phyloP scores from a whole-genome alignment of 345 rosid genomes.

The Corchorus capsularis region DNA sequence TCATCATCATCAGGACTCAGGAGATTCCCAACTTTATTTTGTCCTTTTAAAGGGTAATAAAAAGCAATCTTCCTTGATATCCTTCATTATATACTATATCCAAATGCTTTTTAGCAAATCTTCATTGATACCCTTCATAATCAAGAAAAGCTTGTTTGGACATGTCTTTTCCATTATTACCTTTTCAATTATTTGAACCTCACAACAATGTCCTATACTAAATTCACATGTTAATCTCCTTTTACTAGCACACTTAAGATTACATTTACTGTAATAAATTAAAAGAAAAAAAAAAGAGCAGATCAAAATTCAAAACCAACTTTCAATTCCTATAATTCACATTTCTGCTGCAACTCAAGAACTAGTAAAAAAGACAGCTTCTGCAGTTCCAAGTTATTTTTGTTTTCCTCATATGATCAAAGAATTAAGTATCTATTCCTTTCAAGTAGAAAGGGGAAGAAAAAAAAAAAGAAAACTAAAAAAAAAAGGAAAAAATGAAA shows the following conservation, averaged over 20 bases:
- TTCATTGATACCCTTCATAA: constrained; percentile 37
- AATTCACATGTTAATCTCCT: not conserved
- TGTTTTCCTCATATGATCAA: constrained; percentile 18
- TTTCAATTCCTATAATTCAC: constrained; percentile 17
- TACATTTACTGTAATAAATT: not conserved
- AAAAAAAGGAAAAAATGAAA: constrained; percentile 18
- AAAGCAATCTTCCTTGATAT: constrained; percentile 33
- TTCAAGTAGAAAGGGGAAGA: constrained; percentile 34
- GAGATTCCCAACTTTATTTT: constrained; percentile 35
- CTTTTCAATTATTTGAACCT: constrained; percentile 21
- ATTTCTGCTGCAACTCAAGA: constrained; percentile 28
- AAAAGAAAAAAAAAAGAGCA: not conserved
- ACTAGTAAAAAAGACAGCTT: not conserved
- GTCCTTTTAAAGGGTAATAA: constrained; percentile 15
- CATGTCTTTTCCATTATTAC: constrained; percentile 8
- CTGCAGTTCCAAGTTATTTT: constrained; percentile 16
- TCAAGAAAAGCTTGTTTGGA: constrained; percentile 19
- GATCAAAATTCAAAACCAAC: constrained; percentile 7
- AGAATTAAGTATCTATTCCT: constrained; percentile 39
- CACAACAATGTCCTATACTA: not conserved
- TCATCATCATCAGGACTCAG: not conserved
- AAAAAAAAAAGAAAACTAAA: not conserved
- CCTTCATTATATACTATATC: constrained; percentile 23
- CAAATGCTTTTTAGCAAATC: constrained; percentile 28
- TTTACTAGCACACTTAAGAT: not conserved